Base-by-base conservation (phyloP, 371 early-diverging fungal genomes). In the Mucor saturninus region DNA sequence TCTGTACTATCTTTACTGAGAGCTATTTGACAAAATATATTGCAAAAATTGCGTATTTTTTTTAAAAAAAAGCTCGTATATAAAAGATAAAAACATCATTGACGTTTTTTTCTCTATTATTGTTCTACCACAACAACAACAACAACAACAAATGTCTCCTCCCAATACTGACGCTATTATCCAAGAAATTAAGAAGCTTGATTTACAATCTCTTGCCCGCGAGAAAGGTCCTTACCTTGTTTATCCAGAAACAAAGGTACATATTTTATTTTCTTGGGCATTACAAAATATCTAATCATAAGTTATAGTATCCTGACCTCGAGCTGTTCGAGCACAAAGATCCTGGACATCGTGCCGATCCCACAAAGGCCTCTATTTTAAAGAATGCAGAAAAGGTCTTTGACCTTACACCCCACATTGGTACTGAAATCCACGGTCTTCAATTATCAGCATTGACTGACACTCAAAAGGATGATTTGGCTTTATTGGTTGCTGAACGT, bases 391-490 rank as follows among this genome's bases (percentile, higher is more conserved):
- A 80, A 61, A 85, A 85, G 70, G 68, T 84, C 52, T 74, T 81
- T 67, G 88, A 89, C 35, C 66, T 87, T 28, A 76, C 87, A 0
- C 88, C 86, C 40, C 69, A 80, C 51, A 82, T 90, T 60, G 91
- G 91, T 52, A 89, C 91, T n/a, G 89, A 88, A 61, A 62, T 90
- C 37, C 85, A 83, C 38, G 84, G 88, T 26, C 65, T 88, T 46
- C 84, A 82, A 52, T 69, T 86, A 35, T 60, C 72, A 8, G 53
- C 83, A 57, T 73, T 88, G 67, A 80, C 71, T 15, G 87, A 84
- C 10, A 76, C 80, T 42, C 87, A 86, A 51, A 68, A 80, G 58
- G 79, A 83, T 29, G 87, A 87, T 45, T 73, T 86, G 39, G 87
- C 88, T 35, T 73, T 83, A n/a, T 68, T 87, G 46, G 83, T 82